Evolutionary conservation across 768 basidiomycete species (phyloP), one percentile per base, ranked within the genome.

Genomic region (Mycena latifolia): DNA sequence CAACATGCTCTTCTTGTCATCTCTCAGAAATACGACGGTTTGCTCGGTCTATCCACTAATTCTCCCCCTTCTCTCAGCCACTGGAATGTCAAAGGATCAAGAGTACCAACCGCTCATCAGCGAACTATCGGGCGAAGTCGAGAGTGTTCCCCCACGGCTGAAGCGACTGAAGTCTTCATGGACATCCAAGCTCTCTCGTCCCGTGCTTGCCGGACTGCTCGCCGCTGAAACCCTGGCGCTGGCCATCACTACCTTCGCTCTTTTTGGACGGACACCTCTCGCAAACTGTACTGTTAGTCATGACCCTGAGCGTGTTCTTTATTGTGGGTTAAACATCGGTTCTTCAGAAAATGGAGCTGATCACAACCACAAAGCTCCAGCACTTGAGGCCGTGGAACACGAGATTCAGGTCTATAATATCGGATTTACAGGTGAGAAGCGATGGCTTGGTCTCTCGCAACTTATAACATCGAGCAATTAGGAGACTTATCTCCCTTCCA

Each of bases 391-490:
- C 7, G 41, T 43, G 20, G 41, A 43, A 43, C 41, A 43, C 5
- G 41, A 43, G 41, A 20, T 43, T 22, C 41, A n/a, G n/a, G 41
- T 43, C 20, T 43, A 43, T 11, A 20, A 43, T 22, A 22, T n/a
- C 11, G 41, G 41, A n/a, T n/a, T 43, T n/a, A 20, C 41, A 43
- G 41, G 41, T 43, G 5, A 39, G 39, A 39, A 18, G 41, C 2
- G 20, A 20, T 11, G 6, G 7, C 4, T 27, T 27, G 55, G 92
- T 43, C 41, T 22, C 18, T 20, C 41, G 20, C 41, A 20, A 43
- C 4, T 20, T 43, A 43, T n/a, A n/a, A n/a, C n/a, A 43, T 4
- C 41, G 4, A n/a, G 18, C 39, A 53, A 39, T 39, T 18, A 39
- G 39, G 39, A 3, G 41, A 20, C 20, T 4, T 43, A 20, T 43